Evolutionary conservation across 192 early-diverging fungal species (phyloP), one percentile per base, ranked within the genome.

Genomic region (Lobosporangium transversale): DNA sequence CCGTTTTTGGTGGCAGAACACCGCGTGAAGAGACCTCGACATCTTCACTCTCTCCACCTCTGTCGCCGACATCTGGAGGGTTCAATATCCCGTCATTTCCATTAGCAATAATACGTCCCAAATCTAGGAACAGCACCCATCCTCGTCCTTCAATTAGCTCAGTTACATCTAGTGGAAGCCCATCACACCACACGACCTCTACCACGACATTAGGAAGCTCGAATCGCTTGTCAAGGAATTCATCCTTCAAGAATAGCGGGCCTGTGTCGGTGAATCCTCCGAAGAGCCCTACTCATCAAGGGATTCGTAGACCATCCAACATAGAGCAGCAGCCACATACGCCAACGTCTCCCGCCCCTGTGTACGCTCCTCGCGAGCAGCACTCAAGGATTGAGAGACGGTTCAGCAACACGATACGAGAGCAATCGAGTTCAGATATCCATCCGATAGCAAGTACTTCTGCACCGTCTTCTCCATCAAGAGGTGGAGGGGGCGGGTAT

Each of bases 1-100:
- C 68, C 0, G 68, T 70, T 3, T 70, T 70, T 56, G 68, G 68
- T 31, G 59, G 68, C 6, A 53, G 68, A 12, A 70, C 68, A n/a
- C 68, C 68, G 17, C 58, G 68, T 29, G 68, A 70, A 10, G 59
- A 62, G 0, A 31, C 21, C 29, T 29, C 44, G 9, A 10, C 45
- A 21, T 61, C 58, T 10, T 26, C 33, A 52, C 18, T 45, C 21
- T 51, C 48, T 0, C 17, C 33, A n/a, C 33, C 53, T 33, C 53
- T n/a, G 37, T 21, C 30, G 17, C 53, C 53, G 32, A 56, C 53
- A 6, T 36, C 53, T 7, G 53, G 53, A 15, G 53, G 53, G 2
- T 56, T 56, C 33, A 29, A 56, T 36, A 17, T 56, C 14, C 53
- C 53, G 17, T 56, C 53, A 8, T 56, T 56, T 23, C 33, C 53